These are phyloP conservation scores for Cytospora schulzeri DNA, from an alignment of 2,329 filamentous ascomycete species.

Conservation along the genomic window DNA sequence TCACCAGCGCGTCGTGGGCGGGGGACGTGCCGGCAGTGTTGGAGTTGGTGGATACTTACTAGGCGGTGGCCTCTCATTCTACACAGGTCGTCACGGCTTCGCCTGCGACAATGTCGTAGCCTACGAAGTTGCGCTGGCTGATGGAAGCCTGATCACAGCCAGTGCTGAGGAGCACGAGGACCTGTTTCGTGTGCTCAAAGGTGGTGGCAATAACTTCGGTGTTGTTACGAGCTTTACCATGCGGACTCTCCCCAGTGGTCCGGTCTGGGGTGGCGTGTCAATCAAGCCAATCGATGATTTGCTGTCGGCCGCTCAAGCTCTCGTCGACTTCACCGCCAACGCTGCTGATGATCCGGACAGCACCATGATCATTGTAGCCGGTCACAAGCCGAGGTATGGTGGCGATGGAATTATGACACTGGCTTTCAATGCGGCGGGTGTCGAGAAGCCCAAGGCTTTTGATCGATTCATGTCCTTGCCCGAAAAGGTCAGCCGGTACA, in stretches of 20 bases:
- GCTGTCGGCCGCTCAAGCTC: too few species aligned
- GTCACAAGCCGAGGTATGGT: too few species aligned
- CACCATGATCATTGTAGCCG: too few species aligned
- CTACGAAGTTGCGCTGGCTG: conserved; percentile 44
- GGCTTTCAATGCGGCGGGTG: neutral
- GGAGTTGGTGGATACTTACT: conserved; percentile 36
- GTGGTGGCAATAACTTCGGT: too few species aligned
- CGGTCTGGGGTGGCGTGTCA: too few species aligned
- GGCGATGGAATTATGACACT: too few species aligned
- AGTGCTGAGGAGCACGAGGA: conserved; percentile 20
- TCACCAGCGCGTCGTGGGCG: conserved; percentile 31
- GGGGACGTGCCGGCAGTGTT: conserved; percentile 33
- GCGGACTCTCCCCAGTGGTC: too few species aligned
- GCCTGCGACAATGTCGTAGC: conserved; percentile 44
- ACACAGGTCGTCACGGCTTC: conserved; percentile 38
- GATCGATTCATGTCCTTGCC: neutral
- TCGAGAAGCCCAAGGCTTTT: conserved; percentile 1
- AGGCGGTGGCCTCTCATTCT: conserved; percentile 36
- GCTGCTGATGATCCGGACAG: too few species aligned
- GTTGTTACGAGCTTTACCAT: too few species aligned
- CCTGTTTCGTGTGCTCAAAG: too few species aligned
- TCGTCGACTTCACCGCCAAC: too few species aligned
- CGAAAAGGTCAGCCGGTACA: neutral
- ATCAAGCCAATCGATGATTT: too few species aligned
- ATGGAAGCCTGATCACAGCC: conserved; percentile 35